A percentile compares a stretch with the other conserved stretches of the same genome.
These are phyloP conservation scores for Leccinum variicolor DNA, from an alignment of 768 basidiomycete species.

Conservation along the genomic window DNA sequence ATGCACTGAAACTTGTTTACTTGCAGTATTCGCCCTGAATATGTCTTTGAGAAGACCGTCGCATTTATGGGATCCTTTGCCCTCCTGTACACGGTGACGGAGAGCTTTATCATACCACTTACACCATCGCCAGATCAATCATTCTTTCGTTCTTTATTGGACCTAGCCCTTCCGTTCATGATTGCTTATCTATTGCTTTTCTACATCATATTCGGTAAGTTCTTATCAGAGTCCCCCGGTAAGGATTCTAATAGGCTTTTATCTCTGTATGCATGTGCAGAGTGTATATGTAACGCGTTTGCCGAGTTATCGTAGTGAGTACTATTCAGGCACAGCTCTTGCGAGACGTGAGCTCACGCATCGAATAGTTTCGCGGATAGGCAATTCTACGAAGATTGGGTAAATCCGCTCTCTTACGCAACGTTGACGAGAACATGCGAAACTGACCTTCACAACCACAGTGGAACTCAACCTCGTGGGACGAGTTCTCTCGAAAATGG, in stretches of 20 bases:
- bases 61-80: slow-evolving; percentile 97
- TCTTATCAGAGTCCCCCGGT: not conserved
- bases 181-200: slow-evolving; percentile 85
- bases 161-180: slow-evolving; percentile 92
- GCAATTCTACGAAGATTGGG: slow-evolving; percentile 98
- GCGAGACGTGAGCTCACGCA: not conserved
- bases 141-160: slow-evolving; percentile 72
- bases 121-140: slow-evolving; percentile 67
- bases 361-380: slow-evolving; percentile 84
- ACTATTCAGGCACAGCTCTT: not conserved
- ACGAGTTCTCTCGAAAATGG: slow-evolving; percentile 98
- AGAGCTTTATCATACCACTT: slow-evolving; percentile 88
- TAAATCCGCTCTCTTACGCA: slow-evolving; percentile 24
- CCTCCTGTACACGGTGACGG: slow-evolving; percentile 89
- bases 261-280: slow-evolving; percentile 34
- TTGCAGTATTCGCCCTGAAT: slow-evolving; percentile 44
- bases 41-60: slow-evolving; percentile 55
- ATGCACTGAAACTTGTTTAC: not conserved
- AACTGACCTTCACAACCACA: slow-evolving; percentile 17
- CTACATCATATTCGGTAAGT: slow-evolving; percentile 76
- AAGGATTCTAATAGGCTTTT: not conserved
- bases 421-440: not conserved
- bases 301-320: slow-evolving; percentile 87
- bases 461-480: slow-evolving; percentile 98
- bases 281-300: slow-evolving; percentile 96